These are phyloP conservation scores for Stylosanthes scabra DNA, from an alignment of 331 rosid genomes.

Conservation along the genomic window DNA sequence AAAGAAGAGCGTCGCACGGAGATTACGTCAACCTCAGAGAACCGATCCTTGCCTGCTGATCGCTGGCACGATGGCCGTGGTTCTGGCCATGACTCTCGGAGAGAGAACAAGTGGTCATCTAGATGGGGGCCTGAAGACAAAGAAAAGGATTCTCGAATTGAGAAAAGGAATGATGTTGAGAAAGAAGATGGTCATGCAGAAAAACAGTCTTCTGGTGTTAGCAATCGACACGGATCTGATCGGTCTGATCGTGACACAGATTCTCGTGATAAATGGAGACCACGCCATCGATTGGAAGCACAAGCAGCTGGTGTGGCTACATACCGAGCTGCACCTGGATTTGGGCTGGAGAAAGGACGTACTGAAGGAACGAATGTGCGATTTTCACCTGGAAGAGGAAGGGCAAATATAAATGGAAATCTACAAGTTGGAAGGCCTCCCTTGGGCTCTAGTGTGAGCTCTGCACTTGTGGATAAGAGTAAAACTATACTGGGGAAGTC, in stretches of 20 bases:
- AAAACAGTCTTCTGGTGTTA: slow-evolving; percentile 54
- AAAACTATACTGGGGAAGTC: slow-evolving; percentile 55
- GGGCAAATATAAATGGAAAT: slow-evolving; percentile 50
- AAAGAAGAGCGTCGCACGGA: slow-evolving; percentile 72
- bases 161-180: slow-evolving; percentile 61
- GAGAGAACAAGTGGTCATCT: slow-evolving; percentile 85
- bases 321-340: slow-evolving; percentile 82
- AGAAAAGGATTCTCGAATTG: slow-evolving; percentile 70
- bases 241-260: slow-evolving; percentile 71
- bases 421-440: slow-evolving; percentile 57
- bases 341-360: slow-evolving; percentile 74
- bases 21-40: slow-evolving; percentile 56
- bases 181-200: slow-evolving; percentile 59
- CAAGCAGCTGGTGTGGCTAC: slow-evolving; percentile 65
- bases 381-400: slow-evolving; percentile 77
- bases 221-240: slow-evolving; percentile 57
- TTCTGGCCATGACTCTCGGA: slow-evolving; percentile 61
- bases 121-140: slow-evolving; percentile 91
- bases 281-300: slow-evolving; percentile 73
- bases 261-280: slow-evolving; percentile 85
- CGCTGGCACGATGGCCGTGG: slow-evolving; percentile 67
- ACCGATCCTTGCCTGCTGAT: slow-evolving; percentile 56
- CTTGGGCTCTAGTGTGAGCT: slow-evolving; percentile 47
- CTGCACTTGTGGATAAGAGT: slow-evolving; percentile 44
- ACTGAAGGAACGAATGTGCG: slow-evolving; percentile 57